Base-by-base conservation (phyloP, 257 asterid species). In the Nicotiana attenuata region DNA sequence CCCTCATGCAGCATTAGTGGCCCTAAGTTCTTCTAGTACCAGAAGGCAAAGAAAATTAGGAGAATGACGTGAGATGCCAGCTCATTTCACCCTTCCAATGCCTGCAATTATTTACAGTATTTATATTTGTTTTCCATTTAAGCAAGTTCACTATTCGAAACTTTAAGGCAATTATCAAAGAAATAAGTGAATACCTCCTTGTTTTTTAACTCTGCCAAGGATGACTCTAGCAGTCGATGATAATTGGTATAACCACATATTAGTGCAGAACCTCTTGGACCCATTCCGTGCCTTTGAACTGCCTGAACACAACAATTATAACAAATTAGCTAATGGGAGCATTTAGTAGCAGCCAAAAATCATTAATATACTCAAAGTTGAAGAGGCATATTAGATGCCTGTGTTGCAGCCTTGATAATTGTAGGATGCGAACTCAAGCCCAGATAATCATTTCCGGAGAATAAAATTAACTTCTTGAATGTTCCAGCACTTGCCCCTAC, bases 401-500 rank as follows among this genome's bases (percentile, higher is more conserved):
- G 86, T 76, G 80, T 87, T 83, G 98, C 97, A 65, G 98, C 98
- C 83, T 89, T 81, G 83, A 89, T 88, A 76, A 96, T 90, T 75
- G 92, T 81, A 19, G 98, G 99, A 82, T 94, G 98, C 4, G 96
- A 91, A 89, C 98, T 92, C 92, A 96, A 87, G 38, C 97, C 97
- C 91, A 96, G 81, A 89, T 96, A 96, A 94, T 96, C 99, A 89
- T 96, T 96, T 81, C 99, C 98, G 5, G 99, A 96, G 88, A 96
- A 96, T 77, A 92, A 83, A 22, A 93, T 78, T 20, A 96, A 84
- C 85, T 92, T 96, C 89, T 89, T 89, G 81, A 90, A 90, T 87
- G 89, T 88, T 82, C 87, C 90, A 76, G 86, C 85, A 80, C 63
- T 76, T 52, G 82, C 10, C 81, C 86, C 90, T 63, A 84, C 81